Evolutionary conservation across 257 asterid species (phyloP).

Genomic region (Eucommia ulmoides): DNA sequence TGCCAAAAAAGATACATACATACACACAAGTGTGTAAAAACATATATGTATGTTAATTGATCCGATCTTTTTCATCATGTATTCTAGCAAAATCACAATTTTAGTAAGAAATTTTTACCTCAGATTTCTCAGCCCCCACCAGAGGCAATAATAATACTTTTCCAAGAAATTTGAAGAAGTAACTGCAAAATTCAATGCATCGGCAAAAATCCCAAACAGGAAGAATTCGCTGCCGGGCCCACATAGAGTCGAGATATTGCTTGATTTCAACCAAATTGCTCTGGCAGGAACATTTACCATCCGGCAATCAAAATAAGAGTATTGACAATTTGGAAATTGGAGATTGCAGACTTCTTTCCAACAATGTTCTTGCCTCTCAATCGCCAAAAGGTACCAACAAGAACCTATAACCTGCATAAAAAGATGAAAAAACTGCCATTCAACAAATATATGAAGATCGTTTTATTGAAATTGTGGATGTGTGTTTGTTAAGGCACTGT

Average conservation of each 20-base stretch:
- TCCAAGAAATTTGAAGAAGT: constrained; percentile 22
- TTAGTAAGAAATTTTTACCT: constrained; percentile 37
- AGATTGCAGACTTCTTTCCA: constrained; percentile 55
- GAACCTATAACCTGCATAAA: constrained; percentile 48
- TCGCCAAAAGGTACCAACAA: constrained; percentile 55
- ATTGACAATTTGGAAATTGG: constrained; percentile 27
- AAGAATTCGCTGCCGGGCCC: constrained; percentile 23
- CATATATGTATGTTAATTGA: too few species aligned
- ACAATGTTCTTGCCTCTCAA: constrained; percentile 56
- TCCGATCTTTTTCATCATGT: too few species aligned
- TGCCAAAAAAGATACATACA: constrained; percentile 24
- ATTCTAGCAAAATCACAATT: too few species aligned
- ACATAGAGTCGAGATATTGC: constrained; percentile 44
- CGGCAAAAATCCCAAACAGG: constrained; percentile 42
- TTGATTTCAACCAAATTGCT: constrained; percentile 28
- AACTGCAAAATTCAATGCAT: constrained; percentile 26
- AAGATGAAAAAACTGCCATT: neutral
- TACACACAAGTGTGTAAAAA: too few species aligned
- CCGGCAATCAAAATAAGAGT: constrained; percentile 40
- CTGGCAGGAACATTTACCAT: constrained; percentile 15
- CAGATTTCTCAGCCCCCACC: constrained; percentile 63
- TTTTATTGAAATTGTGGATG: too few species aligned
- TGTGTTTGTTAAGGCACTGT: too few species aligned
- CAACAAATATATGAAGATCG: too few species aligned
- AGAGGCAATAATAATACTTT: constrained; percentile 46